phyloP scores from a whole-genome alignment of 73 alveolate species.

The Paramecium primaurelia region DNA sequence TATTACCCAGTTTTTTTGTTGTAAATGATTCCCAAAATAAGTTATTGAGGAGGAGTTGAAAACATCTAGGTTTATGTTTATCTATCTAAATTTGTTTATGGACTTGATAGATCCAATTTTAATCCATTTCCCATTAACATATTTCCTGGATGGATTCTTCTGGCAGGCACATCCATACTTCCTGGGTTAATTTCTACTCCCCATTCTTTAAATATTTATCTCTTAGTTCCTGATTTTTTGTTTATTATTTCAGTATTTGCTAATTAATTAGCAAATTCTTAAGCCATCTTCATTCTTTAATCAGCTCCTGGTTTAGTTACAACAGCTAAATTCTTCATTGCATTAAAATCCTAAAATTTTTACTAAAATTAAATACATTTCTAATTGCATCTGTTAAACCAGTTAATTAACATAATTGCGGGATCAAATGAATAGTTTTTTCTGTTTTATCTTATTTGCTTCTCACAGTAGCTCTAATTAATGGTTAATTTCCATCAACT shows the following conservation, averaged over 20 bases:
- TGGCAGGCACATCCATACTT: constrained; percentile 51
- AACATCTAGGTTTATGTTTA: constrained; percentile 83
- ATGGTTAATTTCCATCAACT: constrained; percentile 7
- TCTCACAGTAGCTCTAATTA: constrained; percentile 29
- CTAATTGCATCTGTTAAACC: constrained; percentile 95
- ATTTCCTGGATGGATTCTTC: constrained; percentile 65
- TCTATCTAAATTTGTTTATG: constrained; percentile 74
- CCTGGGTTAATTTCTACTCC: constrained; percentile 71
- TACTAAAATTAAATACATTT: neutral
- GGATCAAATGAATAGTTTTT: constrained; percentile 1
- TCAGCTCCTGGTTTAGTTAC: constrained; percentile 84
- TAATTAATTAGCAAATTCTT: constrained; percentile 61
- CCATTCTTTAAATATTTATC: constrained; percentile 79
- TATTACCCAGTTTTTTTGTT: neutral
- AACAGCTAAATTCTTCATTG: constrained; percentile 86
- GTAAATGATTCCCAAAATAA: neutral
- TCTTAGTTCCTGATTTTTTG: constrained; percentile 59
- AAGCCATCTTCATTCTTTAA: constrained; percentile 82
- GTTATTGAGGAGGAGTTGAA: constrained; percentile 32
- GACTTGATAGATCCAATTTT: constrained; percentile 63
- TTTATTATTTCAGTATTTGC: constrained; percentile 58
- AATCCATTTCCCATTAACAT: constrained; percentile 67
- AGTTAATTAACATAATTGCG: neutral
- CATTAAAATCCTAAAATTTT: constrained; percentile 68
- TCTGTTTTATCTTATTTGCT: constrained; percentile 19